Percentiles rank a stretch among this genome's conserved stretches.
These are phyloP conservation scores for Poa annua DNA, from an alignment of 176 grass and related monocot genomes.

Conservation along the genomic window DNA sequence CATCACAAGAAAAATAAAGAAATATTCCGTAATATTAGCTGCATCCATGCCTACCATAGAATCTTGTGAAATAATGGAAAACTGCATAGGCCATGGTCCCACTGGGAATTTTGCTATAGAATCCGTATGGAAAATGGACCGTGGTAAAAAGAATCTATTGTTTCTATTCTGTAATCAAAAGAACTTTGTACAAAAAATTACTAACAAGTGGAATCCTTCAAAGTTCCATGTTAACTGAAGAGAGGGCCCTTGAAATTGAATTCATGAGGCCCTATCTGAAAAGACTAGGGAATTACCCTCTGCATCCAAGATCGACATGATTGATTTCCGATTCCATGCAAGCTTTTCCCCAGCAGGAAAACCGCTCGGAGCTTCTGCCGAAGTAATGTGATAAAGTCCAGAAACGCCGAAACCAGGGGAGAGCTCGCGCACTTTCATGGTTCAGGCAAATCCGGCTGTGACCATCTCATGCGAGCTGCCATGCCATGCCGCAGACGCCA, in stretches of 20 bases:
- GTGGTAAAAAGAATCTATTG: too few species aligned
- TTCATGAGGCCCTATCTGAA: background rate
- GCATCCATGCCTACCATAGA: too few species aligned
- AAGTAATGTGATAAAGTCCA: background rate
- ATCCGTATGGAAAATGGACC: too few species aligned
- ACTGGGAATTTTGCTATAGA: too few species aligned
- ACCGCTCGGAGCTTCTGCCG: background rate
- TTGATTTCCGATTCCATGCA: background rate
- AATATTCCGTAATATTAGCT: too few species aligned
- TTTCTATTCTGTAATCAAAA: too few species aligned
- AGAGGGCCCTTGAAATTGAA: background rate
- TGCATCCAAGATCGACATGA: background rate
- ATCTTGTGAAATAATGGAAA: too few species aligned
- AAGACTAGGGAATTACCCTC: background rate
- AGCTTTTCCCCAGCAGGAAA: background rate
- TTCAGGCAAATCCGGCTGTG: background rate
- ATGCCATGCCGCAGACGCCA: constrained; percentile 1
- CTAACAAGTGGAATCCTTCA: background rate
- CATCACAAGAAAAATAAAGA: too few species aligned
- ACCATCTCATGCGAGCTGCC: background rate
- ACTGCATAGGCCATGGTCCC: too few species aligned
- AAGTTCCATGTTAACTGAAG: background rate
- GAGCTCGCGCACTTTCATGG: background rate
- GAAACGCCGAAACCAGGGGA: background rate
- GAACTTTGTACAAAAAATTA: too few species aligned